phyloP scores from a whole-genome alignment of 805 yeast species.

The Nakazawaea populi region DNA sequence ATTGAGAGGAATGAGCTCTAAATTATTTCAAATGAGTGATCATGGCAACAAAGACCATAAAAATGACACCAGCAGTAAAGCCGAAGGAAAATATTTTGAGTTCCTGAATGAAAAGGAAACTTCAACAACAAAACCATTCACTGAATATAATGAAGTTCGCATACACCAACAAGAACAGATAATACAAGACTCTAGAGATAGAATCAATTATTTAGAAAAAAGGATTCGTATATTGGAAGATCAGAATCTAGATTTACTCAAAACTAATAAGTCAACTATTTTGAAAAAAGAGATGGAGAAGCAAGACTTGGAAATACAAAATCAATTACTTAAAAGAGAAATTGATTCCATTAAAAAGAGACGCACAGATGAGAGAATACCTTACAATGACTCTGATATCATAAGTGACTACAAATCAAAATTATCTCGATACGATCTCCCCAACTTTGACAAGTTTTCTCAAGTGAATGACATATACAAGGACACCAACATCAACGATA shows the following conservation, averaged over 20 bases:
- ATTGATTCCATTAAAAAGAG: slow-evolving; percentile 1
- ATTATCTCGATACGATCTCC: background rate
- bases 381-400: background rate
- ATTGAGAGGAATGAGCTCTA: slow-evolving; percentile 2
- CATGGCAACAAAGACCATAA: background rate
- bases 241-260: slow-evolving; percentile 1
- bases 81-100: background rate
- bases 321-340: slow-evolving; percentile 4
- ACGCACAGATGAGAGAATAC: background rate
- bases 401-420: background rate
- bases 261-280: background rate
- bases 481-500: background rate
- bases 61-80: background rate
- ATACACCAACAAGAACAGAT: background rate
- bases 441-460: background rate
- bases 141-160: background rate
- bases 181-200: background rate
- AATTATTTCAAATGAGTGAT: background rate
- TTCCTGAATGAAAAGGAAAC: no score
- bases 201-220: background rate
- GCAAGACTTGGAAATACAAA: slow-evolving; percentile 9
- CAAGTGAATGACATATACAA: background rate
- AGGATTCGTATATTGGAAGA: slow-evolving; percentile 4
- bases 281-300: slow-evolving; percentile 10
- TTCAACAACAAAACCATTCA: no score